Base-by-base conservation (phyloP, 163 green algal genomes). In the Chlorella variabilis region DNA sequence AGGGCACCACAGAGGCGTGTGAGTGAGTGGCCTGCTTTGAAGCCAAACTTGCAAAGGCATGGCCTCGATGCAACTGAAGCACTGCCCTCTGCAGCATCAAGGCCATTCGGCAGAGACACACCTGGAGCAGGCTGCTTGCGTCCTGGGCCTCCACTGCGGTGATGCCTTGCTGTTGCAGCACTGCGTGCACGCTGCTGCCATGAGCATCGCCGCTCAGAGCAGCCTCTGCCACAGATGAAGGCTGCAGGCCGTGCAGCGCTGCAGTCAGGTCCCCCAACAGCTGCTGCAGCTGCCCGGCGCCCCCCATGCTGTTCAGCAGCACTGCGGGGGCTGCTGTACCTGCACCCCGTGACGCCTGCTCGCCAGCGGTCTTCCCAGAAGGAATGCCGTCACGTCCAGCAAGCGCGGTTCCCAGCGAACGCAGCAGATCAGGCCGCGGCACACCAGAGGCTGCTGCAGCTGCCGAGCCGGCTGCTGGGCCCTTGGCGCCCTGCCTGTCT, bases 111-210 rank as follows among this genome's bases (percentile, higher is more conserved):
- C 23, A 11, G 20, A 9, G 20, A 6, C 71, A 1, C 51, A 70
- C 73, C 73, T 80, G 73, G 17, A 80, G 54, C 56, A 70, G 56
- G 54, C 54, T 59, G 73, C 73, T 27, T 39, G 56, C 56, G n/a
- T 70, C 38, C 6, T 25, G 27, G 25, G 33, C 27, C 13, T 31
- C 73, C 11, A 39, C 23, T 5, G 73, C 27, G 5, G 20, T 27
- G 0, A 80, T 42, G 13, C 73, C 73, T 27, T 80, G 73, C 56
- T 56, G 54, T 56, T 61, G 25, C 73, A 80, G 38, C 15, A n/a
- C 56, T 3, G 73, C 15, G 13, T 23, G 56, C 73, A 80, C 36
- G 73, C 27, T 33, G n/a, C 18, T 63, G 20, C 20, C 33, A 11
- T 8, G 2, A 4, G 23, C 39, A 29, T 15, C 45, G 48, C 48